Percentiles rank a stretch among this genome's conserved stretches.
phyloP scores from a whole-genome alignment of 2,329 filamentous ascomycete genomes.

The Sclerotinia trifoliorum region DNA sequence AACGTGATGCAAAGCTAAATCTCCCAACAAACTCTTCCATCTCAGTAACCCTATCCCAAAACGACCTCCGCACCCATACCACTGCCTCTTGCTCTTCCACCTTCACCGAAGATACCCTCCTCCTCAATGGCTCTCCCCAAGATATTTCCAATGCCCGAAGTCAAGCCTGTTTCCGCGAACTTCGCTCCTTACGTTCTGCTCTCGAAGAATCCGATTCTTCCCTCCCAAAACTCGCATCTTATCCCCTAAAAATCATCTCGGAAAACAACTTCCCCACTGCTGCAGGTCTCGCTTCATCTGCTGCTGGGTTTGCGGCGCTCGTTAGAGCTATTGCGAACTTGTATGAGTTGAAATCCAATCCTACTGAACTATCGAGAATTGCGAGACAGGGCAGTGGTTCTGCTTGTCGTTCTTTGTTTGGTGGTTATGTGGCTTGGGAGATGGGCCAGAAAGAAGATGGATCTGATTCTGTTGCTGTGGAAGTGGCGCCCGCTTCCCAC shows the following conservation, averaged over 20 bases:
- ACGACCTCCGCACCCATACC: constrained; percentile 90
- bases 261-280: constrained; percentile 99
- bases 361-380: constrained; percentile 81
- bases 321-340: constrained; percentile 88
- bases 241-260: constrained; percentile 82
- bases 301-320: constrained; percentile 66
- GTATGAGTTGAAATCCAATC: constrained; percentile 78
- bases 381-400: constrained; percentile 93
- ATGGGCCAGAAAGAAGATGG: constrained; percentile 75
- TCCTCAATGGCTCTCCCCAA: constrained; percentile 79
- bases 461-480: constrained; percentile 80
- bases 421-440: constrained; percentile 94
- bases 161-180: constrained; percentile 89
- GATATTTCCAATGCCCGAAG: constrained; percentile 85
- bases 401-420: constrained; percentile 89
- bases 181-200: constrained; percentile 72
- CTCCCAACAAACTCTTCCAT: constrained; percentile 97
- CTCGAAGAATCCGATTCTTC: constrained; percentile 71
- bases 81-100: constrained; percentile 83
- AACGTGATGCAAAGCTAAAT: constrained; percentile 90
- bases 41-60: constrained; percentile 92
- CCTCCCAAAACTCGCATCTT: constrained; percentile 76
- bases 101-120: constrained; percentile 69
- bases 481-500: constrained; percentile 83
- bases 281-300: constrained; percentile 77